These are phyloP conservation scores for Chlorella sp. DNA, from an alignment of 139 green algal species.

Conservation along the genomic window DNA sequence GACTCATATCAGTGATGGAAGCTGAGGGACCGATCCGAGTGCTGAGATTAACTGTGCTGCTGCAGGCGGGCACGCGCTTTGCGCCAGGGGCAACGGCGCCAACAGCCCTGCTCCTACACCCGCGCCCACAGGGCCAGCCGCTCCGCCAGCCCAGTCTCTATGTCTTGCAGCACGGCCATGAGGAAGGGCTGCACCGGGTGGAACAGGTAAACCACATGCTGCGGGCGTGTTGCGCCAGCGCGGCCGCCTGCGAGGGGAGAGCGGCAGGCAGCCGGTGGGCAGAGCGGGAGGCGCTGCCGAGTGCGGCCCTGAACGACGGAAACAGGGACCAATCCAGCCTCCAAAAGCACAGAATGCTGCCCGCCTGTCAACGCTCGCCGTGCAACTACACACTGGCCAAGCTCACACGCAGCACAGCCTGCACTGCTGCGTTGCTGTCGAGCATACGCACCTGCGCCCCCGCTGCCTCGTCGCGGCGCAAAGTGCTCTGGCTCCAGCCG, in stretches of 20 bases:
- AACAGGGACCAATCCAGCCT: too few relatives aligned
- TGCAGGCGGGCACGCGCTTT: background rate
- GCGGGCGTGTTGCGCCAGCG: background rate
- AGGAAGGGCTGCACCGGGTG: constrained; percentile 41
- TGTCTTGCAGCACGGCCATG: constrained; percentile 42
- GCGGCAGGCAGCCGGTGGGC: background rate
- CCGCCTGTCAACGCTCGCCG: too few relatives aligned
- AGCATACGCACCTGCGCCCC: background rate
- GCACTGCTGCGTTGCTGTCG: background rate
- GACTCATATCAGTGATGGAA: too few relatives aligned
- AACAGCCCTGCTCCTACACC: background rate
- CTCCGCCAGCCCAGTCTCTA: constrained; percentile 37
- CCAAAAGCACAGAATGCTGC: too few relatives aligned
- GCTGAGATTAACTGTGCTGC: background rate
- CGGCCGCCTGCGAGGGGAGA: background rate
- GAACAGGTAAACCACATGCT: constrained; percentile 44
- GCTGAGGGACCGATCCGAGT: too few relatives aligned
- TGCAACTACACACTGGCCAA: too few relatives aligned
- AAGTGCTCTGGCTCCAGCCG: constrained; percentile 37
- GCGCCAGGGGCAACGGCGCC: background rate
- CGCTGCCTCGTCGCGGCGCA: background rate
- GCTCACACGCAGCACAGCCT: background rate
- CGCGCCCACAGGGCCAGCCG: constrained; percentile 10
- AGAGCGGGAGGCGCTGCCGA: too few relatives aligned
- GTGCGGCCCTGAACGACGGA: too few relatives aligned